phyloP scores from a whole-genome alignment of 345 rosid species.

The Pugionium dolabratum region DNA sequence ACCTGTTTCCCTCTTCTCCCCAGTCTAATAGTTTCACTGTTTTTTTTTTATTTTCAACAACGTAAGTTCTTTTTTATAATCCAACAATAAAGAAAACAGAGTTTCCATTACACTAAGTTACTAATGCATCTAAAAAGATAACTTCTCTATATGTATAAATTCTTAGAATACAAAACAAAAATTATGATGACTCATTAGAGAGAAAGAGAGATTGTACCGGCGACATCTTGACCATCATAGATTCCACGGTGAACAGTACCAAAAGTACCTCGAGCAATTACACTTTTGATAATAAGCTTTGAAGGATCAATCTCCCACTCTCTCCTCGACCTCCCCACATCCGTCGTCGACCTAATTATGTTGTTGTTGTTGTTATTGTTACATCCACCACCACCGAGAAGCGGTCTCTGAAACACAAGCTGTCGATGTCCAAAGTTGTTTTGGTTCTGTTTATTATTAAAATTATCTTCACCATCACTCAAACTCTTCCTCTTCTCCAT shows the following conservation, averaged over 20 bases:
- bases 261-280: conserved; percentile 92
- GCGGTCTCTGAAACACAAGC: conserved; percentile 38
- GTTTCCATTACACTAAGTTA: not conserved
- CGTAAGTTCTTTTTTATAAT: not conserved
- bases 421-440: conserved; percentile 36
- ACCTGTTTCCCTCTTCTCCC: conserved; percentile 97
- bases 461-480: conserved; percentile 43
- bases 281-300: conserved; percentile 74
- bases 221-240: conserved; percentile 91
- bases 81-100: not conserved
- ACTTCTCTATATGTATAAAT: no score
- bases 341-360: not conserved
- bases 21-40: conserved; percentile 95
- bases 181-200: not conserved
- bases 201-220: conserved; percentile 56
- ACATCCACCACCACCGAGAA: conserved; percentile 25
- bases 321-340: conserved; percentile 54
- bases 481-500: conserved; percentile 76
- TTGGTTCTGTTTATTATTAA: conserved; percentile 28
- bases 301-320: conserved; percentile 99
- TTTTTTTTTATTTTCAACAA: conserved; percentile 16
- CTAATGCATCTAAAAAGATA: not conserved
- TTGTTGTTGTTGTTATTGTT: conserved; percentile 4
- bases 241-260: conserved; percentile 94
- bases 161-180: conserved; percentile 2